These are phyloP conservation scores for Nicotiana undulata DNA, from an alignment of 257 asterid genomes.

Conservation along the genomic window DNA sequence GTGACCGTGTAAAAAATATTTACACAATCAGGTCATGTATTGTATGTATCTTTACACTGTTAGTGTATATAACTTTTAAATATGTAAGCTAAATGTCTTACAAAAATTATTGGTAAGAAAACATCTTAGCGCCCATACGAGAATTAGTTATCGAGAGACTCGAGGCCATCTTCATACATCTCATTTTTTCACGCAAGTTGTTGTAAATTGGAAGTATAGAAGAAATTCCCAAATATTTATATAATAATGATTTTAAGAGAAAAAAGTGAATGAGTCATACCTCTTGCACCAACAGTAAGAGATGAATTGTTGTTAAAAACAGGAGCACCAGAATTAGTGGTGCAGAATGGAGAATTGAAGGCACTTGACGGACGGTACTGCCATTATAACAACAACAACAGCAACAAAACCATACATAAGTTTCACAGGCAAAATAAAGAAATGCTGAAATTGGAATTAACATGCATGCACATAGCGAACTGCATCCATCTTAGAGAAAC, in stretches of 20 bases:
- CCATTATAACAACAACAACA: not conserved
- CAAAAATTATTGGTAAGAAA: not conserved
- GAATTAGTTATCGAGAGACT: not conserved
- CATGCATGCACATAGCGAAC: no score
- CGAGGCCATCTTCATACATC: no score
- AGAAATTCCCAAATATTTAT: not conserved
- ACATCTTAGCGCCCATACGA: not conserved
- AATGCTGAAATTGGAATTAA: not conserved
- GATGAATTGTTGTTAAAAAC: slow-evolving; percentile 35
- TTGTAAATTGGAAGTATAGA: not conserved
- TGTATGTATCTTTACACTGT: no score
- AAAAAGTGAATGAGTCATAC: not conserved
- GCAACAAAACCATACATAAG: not conserved
- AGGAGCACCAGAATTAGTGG: slow-evolving; percentile 34
- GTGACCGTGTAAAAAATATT: no score
- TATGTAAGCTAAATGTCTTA: no score
- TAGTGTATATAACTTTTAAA: not conserved
- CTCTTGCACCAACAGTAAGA: slow-evolving; percentile 35
- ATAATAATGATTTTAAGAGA: not conserved
- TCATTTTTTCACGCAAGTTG: no score
- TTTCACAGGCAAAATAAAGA: not conserved
- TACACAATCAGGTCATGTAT: no score
- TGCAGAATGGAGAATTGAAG: slow-evolving; percentile 30
- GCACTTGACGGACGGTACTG: slow-evolving; percentile 38
- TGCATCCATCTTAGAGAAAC: no score